These are phyloP conservation scores for Cyclostephanos tholiformis DNA, from an alignment of 108 stramenopile species.

Conservation along the genomic window DNA sequence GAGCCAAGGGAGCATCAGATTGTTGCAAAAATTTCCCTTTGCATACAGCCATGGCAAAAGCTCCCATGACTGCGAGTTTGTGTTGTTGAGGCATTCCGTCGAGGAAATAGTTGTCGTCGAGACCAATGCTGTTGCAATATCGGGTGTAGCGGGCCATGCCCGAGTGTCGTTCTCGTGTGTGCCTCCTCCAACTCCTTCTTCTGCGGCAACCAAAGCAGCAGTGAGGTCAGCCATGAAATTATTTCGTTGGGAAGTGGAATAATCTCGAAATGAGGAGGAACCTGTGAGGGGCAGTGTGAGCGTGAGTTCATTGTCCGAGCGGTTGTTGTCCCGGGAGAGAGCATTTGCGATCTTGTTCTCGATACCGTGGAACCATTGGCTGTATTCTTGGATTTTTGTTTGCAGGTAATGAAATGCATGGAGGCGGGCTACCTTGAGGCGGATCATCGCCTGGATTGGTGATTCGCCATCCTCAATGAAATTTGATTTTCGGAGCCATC, in stretches of 20 bases:
- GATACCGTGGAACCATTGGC: no score
- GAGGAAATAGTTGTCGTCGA: neutral
- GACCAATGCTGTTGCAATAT: neutral
- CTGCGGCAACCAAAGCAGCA: constrained; percentile 29
- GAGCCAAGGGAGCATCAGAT: constrained; percentile 20
- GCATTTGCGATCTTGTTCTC: no score
- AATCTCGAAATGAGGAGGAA: constrained; percentile 18
- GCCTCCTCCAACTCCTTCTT: no score
- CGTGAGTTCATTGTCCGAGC: no score
- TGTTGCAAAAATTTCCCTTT: constrained; percentile 5
- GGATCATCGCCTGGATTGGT: no score
- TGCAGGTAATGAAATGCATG: neutral
- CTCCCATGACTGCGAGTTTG: neutral
- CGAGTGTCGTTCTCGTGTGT: constrained; percentile 9
- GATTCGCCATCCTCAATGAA: no score
- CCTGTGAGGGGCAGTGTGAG: no score
- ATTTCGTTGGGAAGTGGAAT: constrained; percentile 35
- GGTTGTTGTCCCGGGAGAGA: no score
- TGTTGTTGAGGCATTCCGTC: neutral
- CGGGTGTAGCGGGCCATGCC: neutral
- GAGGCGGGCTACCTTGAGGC: no score
- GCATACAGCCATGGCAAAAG: neutral
- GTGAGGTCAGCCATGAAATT: constrained; percentile 30
- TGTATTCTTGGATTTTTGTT: neutral
- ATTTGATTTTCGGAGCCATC: constrained; percentile 14